Evolutionary conservation across 2,329 filamentous ascomycete genomes (phyloP), one percentile per base, ranked within the genome.

Genomic region (Talaromyces albobiverticillius): DNA sequence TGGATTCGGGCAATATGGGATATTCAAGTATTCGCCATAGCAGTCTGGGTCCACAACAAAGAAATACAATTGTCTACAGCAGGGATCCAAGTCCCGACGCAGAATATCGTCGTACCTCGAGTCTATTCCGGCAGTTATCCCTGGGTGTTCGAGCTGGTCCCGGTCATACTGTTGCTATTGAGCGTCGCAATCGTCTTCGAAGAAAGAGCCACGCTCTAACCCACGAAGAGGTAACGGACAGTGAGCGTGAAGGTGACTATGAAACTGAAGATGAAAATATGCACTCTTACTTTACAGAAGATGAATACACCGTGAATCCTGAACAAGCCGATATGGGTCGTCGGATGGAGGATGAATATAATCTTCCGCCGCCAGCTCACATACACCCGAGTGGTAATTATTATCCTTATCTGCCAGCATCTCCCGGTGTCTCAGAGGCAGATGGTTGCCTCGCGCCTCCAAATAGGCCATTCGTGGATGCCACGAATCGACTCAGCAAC

Each of bases 81-180:
- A 64, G 67, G 18, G 70, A 72, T 22, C 62, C 65, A 18, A 72
- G 66, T 50, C 67, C 68, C 22, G 65, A 66, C 4, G 57, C 51
- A 4, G 64, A 69, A 13, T 63, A 62, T 13, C 64, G 65, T 48
- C 62, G 66, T 5, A 67, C 57, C 23, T 66, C 68, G 10, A 65
- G 64, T 13, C 61, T 74, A 13, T 66, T 66, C 46, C 66, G 70
- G 31, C 69, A 71, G 31, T 55, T 72, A 7, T 72, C 73, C 2
- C 67, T 75, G 13, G 72, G 72, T 48, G 67, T 71, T 9, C 67
- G 72, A 22, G 67, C 71, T 25, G 71, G 71, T 0, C 74, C 74
- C 31, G 73, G 71, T 18, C 69, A 74, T 53, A 45, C 64, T 18
- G 51, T 40, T 18, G 41, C 58, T 7, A 20, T 53, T 50, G 46